Evolutionary conservation across 192 early-diverging fungal genomes (phyloP).

Genomic region (Allomyces javanicus): DNA sequence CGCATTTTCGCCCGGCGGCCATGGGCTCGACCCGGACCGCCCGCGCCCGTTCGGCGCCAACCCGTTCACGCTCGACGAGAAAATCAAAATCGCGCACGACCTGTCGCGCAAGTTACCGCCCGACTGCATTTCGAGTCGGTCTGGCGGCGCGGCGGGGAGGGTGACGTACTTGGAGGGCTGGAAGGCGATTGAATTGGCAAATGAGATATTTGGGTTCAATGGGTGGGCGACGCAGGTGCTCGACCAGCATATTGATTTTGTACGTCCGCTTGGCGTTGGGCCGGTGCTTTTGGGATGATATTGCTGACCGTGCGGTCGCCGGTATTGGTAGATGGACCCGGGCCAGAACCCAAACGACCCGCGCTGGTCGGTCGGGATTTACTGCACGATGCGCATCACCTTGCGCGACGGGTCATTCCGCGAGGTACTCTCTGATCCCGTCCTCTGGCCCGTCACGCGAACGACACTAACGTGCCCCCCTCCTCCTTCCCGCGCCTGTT

Average conservation of each 20-base stretch:
- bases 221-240: constrained; percentile 68
- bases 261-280: too few species aligned
- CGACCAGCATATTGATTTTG: constrained; percentile 59
- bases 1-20: too few species aligned
- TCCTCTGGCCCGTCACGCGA: too few species aligned
- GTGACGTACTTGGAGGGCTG: constrained; percentile 67
- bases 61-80: neutral
- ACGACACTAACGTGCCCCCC: too few species aligned
- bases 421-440: constrained; percentile 43
- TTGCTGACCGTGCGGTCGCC: neutral
- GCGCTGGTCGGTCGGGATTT: constrained; percentile 42
- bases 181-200: constrained; percentile 67
- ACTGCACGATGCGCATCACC: constrained; percentile 56
- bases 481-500: too few species aligned
- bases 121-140: neutral
- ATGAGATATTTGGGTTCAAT: constrained; percentile 86
- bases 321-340: constrained; percentile 6
- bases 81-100: neutral
- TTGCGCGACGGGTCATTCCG: constrained; percentile 71
- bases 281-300: too few species aligned
- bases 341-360: constrained; percentile 27
- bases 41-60: neutral
- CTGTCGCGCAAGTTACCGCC: neutral
- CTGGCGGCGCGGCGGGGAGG: neutral
- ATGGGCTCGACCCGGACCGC: too few species aligned